Conservation (phyloP, 2,329 filamentous ascomycete genomes). For the Fusarium dimerum region DNA sequence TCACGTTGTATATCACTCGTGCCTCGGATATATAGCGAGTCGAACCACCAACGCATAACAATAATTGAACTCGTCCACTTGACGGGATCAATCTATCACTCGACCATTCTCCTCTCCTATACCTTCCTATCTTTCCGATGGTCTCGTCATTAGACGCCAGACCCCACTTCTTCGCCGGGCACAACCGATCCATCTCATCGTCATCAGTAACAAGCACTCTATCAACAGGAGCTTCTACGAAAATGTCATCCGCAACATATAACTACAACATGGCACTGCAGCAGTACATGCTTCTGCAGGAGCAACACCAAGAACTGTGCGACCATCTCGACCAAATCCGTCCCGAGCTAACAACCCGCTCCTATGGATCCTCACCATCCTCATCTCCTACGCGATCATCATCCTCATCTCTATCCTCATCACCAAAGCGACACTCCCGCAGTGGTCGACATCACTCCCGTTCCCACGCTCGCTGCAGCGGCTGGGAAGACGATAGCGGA, state of each 20-base stretch:
- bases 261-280: slow-evolving; percentile 51
- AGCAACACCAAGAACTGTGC: slow-evolving; percentile 55
- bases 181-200: slow-evolving; percentile 24
- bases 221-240: slow-evolving; percentile 12
- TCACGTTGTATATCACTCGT: not conserved
- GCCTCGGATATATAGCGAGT: not conserved
- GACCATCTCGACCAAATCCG: slow-evolving; percentile 54
- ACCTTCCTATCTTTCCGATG: slow-evolving; percentile 31
- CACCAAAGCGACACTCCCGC: slow-evolving; percentile 46
- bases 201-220: slow-evolving; percentile 18
- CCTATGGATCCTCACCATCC: slow-evolving; percentile 52
- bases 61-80: slow-evolving; percentile 2
- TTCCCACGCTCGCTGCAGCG: slow-evolving; percentile 34
- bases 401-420: slow-evolving; percentile 46
- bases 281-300: slow-evolving; percentile 55
- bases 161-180: slow-evolving; percentile 28
- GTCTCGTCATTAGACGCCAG: slow-evolving; percentile 34
- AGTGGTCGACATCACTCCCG: slow-evolving; percentile 30
- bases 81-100: not conserved
- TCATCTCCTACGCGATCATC: slow-evolving; percentile 61
- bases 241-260: slow-evolving; percentile 33
- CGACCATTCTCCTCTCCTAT: slow-evolving; percentile 1
- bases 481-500: slow-evolving; percentile 34
- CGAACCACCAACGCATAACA: not conserved
- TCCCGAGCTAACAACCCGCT: slow-evolving; percentile 40